These are phyloP conservation scores for Blastomyces gilchristii DNA, from an alignment of 2,329 filamentous ascomycete genomes.

Conservation along the genomic window DNA sequence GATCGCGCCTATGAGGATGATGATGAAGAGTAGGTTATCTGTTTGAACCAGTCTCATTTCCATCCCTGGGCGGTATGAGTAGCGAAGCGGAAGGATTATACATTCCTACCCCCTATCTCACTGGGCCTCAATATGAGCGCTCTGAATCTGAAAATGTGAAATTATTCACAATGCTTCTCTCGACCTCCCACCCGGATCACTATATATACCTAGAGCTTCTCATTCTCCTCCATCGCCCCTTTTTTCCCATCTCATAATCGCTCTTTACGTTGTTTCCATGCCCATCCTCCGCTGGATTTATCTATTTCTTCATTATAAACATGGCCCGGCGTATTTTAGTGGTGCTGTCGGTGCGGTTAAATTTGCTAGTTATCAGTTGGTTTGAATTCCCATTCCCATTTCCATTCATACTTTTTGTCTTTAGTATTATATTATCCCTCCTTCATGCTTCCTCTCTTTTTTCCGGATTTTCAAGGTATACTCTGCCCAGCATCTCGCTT, in stretches of 20 bases:
- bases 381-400: neutral
- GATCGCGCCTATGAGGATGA: conserved; percentile 22
- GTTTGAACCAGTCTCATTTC: neutral
- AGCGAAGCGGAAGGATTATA: neutral
- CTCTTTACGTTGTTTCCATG: too few relatives aligned
- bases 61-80: neutral
- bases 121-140: neutral
- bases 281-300: neutral
- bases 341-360: neutral
- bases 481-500: neutral
- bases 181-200: neutral
- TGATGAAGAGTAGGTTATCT: neutral
- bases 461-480: neutral
- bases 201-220: neutral
- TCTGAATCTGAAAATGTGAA: neutral
- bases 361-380: neutral
- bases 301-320: neutral
- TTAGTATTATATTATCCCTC: neutral
- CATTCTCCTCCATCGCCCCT: neutral
- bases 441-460: neutral
- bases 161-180: neutral
- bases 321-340: neutral
- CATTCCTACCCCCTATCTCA: neutral
- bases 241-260: neutral
- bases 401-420: neutral